phyloP scores from a whole-genome alignment of 352 stramenopile species.

The Phytophthora pseudosyringae region DNA sequence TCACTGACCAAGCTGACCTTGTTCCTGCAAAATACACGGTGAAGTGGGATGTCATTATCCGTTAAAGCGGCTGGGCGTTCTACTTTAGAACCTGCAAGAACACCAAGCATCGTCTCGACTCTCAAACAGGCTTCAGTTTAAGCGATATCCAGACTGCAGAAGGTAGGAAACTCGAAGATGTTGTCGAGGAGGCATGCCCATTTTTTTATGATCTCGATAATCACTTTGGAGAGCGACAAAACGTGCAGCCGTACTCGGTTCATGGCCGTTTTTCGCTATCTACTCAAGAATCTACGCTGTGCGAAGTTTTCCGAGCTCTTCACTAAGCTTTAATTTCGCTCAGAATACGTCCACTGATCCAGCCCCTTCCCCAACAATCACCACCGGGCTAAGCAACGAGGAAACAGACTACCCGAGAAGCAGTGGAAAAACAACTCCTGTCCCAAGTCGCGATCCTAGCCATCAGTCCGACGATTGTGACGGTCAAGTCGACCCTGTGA shows the following conservation, averaged over 20 bases:
- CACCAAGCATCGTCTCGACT: slow-evolving; percentile 3
- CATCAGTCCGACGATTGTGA: no score
- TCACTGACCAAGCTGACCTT: neutral
- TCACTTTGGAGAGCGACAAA: slow-evolving; percentile 7
- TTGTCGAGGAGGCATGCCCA: slow-evolving; percentile 4
- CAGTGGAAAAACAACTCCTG: no score
- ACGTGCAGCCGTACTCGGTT: neutral
- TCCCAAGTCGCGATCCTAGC: neutral
- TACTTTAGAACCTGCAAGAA: slow-evolving; percentile 16
- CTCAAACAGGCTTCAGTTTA: slow-evolving; percentile 5
- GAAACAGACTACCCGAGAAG: no score
- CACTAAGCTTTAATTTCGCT: no score
- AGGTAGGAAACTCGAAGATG: slow-evolving; percentile 2
- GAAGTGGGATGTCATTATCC: slow-evolving; percentile 2
- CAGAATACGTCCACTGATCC: no score
- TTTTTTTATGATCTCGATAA: neutral
- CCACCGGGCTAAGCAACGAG: no score
- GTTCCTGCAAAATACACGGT: slow-evolving; percentile 8
- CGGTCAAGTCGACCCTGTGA: no score
- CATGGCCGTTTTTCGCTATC: neutral
- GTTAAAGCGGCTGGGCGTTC: slow-evolving; percentile 7
- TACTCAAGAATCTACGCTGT: neutral
- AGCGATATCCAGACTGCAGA: neutral
- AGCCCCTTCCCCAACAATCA: no score
- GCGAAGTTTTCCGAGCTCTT: neutral